A percentile compares a stretch with the other conserved stretches of the same genome.
These are phyloP conservation scores for Cinchona pubescens DNA, from an alignment of 257 asterid genomes.

Conservation along the genomic window DNA sequence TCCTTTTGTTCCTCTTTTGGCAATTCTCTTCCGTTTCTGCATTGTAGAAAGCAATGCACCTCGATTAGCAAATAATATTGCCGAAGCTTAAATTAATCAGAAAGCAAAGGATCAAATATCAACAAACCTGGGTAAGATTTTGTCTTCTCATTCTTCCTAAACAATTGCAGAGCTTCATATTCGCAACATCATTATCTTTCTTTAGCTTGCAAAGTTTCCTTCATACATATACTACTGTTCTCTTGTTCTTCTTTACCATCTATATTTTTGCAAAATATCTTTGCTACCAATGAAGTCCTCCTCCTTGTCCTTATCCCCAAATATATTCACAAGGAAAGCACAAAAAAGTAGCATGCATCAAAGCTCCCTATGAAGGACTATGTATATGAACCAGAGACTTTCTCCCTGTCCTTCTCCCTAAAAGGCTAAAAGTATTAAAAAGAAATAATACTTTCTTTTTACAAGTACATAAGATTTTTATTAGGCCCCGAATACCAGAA, in stretches of 20 bases:
- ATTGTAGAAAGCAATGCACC: neutral
- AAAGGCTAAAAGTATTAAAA: too few species aligned
- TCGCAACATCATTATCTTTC: slow-evolving; percentile 58
- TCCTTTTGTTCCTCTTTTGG: slow-evolving; percentile 37
- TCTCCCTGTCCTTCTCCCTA: neutral
- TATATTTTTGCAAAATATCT: neutral
- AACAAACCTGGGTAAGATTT: slow-evolving; percentile 56
- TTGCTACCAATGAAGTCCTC: neutral
- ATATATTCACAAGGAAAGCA: too few species aligned
- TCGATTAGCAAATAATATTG: neutral
- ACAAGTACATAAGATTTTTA: too few species aligned
- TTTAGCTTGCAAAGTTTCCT: slow-evolving; percentile 60
- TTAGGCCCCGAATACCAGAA: too few species aligned
- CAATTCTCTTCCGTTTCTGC: slow-evolving; percentile 63
- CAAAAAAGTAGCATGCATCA: neutral
- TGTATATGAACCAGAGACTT: neutral
- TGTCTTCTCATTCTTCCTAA: slow-evolving; percentile 71
- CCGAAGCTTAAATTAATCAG: neutral
- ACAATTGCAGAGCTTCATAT: slow-evolving; percentile 79
- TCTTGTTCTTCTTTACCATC: slow-evolving; percentile 61
- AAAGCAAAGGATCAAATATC: neutral
- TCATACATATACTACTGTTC: slow-evolving; percentile 53
- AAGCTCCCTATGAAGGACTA: neutral
- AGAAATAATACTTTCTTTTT: too few species aligned
- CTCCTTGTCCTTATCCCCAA: neutral